These are phyloP conservation scores for Agaricus bisporus DNA, from an alignment of 768 basidiomycete genomes.

Conservation along the genomic window DNA sequence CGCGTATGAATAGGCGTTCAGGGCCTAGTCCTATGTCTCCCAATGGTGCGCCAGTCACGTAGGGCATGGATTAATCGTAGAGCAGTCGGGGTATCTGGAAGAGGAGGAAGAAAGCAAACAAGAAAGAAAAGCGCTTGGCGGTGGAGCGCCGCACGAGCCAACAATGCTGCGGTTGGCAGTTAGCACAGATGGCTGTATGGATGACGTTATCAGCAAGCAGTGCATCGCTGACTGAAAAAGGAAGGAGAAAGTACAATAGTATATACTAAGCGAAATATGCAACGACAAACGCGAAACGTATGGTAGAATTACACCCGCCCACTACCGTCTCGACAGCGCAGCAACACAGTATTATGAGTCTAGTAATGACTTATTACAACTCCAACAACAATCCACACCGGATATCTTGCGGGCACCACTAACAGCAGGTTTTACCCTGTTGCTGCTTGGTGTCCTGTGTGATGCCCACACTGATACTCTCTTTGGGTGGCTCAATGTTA, in stretches of 20 bases:
- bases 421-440: constrained; percentile 64
- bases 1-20: constrained; percentile 26
- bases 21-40: constrained; percentile 8
- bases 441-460: constrained; percentile 55
- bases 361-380: background rate
- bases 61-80: constrained; percentile 14
- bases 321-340: background rate
- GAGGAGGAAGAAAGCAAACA: background rate
- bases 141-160: background rate
- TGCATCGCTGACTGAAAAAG: too few relatives aligned
- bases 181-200: too few relatives aligned
- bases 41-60: constrained; percentile 9
- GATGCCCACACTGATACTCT: constrained; percentile 82
- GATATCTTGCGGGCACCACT: constrained; percentile 2
- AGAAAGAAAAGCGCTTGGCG: background rate
- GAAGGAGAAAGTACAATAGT: constrained; percentile 2
- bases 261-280: background rate
- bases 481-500: constrained; percentile 75
- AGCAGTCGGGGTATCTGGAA: background rate
- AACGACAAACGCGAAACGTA: constrained; percentile 3
- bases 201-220: background rate
- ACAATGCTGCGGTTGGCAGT: background rate
- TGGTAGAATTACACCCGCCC: constrained; percentile 5
- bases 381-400: too few relatives aligned
- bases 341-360: constrained; percentile 1